Conservation (phyloP, 2,329 filamentous ascomycete genomes). For the Venturiaceae sp. region DNA sequence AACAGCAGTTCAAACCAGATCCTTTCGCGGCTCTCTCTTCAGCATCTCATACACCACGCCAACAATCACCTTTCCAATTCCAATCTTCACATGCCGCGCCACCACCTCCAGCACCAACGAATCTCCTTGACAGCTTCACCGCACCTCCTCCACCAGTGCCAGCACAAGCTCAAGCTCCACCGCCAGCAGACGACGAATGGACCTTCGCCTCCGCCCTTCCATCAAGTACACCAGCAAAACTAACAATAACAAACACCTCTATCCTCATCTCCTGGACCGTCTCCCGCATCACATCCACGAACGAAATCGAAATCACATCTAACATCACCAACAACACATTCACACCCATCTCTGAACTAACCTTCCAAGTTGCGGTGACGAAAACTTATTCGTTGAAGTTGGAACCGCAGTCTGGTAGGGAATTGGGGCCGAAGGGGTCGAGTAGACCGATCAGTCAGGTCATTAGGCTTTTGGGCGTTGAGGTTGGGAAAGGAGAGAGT, state of each 20-base stretch:
- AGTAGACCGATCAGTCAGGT: conserved; percentile 73
- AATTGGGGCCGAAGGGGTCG: conserved; percentile 55
- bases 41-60: conserved; percentile 33
- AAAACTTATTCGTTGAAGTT: conserved; percentile 78
- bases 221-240: conserved; percentile 47
- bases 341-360: conserved; percentile 65
- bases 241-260: conserved; percentile 58
- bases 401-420: conserved; percentile 74
- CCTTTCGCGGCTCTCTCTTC: conserved; percentile 52
- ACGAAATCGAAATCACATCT: conserved; percentile 60
- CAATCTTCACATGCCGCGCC: conserved; percentile 31
- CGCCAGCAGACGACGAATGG: conserved; percentile 78
- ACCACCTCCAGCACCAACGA: conserved; percentile 19
- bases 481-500: conserved; percentile 61
- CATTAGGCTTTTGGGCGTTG: conserved; percentile 67
- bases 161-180: conserved; percentile 21
- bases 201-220: conserved; percentile 83
- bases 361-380: conserved; percentile 87
- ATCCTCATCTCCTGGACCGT: conserved; percentile 68
- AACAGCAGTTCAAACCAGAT: conserved; percentile 34
- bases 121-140: conserved; percentile 16
- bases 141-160: conserved; percentile 11
- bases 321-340: conserved; percentile 75
- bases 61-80: conserved; percentile 39
- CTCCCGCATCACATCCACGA: conserved; percentile 43